phyloP scores from a whole-genome alignment of 1,139 yeast genomes.

The Pichia sp. region DNA sequence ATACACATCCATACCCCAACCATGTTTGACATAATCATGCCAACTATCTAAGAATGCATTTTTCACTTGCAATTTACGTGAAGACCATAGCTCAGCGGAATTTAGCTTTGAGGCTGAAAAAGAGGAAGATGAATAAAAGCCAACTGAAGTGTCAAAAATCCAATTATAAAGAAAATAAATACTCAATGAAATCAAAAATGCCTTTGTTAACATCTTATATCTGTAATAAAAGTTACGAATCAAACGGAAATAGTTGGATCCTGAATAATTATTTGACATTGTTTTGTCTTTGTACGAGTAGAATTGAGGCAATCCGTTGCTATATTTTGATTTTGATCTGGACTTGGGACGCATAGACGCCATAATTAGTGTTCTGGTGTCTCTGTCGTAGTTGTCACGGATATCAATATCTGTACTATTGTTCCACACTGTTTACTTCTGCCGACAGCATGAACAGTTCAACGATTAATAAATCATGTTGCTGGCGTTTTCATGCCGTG shows the following conservation, averaged over 20 bases:
- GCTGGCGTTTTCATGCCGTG: too few species aligned
- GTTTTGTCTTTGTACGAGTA: conserved; percentile 16
- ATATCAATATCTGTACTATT: too few species aligned
- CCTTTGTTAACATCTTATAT: conserved; percentile 8
- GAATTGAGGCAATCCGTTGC: conserved; percentile 15
- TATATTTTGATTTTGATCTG: conserved; percentile 11
- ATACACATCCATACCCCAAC: conserved; percentile 78
- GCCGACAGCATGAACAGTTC: too few species aligned
- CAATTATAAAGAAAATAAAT: conserved; percentile 8
- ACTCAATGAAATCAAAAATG: background rate
- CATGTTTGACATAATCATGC: conserved; percentile 69
- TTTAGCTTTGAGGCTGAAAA: background rate
- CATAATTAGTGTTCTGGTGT: conserved; percentile 1
- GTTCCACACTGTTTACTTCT: too few species aligned
- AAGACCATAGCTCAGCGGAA: conserved; percentile 31
- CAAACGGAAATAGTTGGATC: conserved; percentile 1
- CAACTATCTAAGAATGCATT: conserved; percentile 70
- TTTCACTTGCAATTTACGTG: conserved; percentile 50
- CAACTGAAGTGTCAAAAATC: conserved; percentile 5
- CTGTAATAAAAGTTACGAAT: conserved; percentile 5
- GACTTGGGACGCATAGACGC: conserved; percentile 13
- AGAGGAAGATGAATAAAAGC: background rate
- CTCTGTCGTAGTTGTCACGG: background rate
- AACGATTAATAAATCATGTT: too few species aligned
- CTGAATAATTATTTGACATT: conserved; percentile 10